Evolutionary conservation across 768 basidiomycete species (phyloP).

Genomic region (Calocera viscosa): DNA sequence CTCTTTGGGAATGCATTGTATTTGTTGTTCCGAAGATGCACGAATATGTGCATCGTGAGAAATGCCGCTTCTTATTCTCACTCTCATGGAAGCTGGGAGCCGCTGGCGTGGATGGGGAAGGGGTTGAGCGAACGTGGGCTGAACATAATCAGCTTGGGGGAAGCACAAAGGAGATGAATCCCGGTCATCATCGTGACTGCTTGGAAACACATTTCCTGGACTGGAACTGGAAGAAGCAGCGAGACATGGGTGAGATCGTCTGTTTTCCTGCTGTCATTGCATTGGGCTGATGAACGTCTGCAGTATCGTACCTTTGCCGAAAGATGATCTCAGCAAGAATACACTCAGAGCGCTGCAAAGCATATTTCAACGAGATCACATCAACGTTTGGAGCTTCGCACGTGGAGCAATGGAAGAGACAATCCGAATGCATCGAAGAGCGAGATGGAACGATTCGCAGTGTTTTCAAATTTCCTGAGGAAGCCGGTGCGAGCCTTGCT

Average conservation of each 20-base stretch:
- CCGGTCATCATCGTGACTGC: slow-evolving; percentile 17
- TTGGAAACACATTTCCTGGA: slow-evolving; percentile 11
- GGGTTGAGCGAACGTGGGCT: slow-evolving; percentile 21
- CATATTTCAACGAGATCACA: background rate
- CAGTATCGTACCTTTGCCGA: background rate
- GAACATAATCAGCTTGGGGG: slow-evolving; percentile 17
- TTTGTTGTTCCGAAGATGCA: slow-evolving; percentile 18
- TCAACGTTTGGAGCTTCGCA: background rate
- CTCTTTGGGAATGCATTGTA: background rate
- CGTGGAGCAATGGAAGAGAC: background rate
- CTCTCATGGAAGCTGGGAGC: slow-evolving; percentile 18
- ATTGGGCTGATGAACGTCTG: background rate
- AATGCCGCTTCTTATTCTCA: slow-evolving; percentile 18
- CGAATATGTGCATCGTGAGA: slow-evolving; percentile 19
- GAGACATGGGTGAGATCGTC: background rate
- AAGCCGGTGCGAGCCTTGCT: background rate
- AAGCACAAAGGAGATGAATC: slow-evolving; percentile 18
- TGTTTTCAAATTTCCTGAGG: background rate
- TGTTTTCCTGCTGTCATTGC: background rate
- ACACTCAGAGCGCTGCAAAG: background rate
- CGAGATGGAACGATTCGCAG: background rate
- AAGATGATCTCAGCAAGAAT: background rate
- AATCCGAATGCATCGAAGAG: background rate
- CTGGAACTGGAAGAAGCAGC: slow-evolving; percentile 17
- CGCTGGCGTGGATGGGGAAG: slow-evolving; percentile 26